phyloP scores from a whole-genome alignment of 2,329 filamentous ascomycete genomes.

The Ceratocystis destructans region DNA sequence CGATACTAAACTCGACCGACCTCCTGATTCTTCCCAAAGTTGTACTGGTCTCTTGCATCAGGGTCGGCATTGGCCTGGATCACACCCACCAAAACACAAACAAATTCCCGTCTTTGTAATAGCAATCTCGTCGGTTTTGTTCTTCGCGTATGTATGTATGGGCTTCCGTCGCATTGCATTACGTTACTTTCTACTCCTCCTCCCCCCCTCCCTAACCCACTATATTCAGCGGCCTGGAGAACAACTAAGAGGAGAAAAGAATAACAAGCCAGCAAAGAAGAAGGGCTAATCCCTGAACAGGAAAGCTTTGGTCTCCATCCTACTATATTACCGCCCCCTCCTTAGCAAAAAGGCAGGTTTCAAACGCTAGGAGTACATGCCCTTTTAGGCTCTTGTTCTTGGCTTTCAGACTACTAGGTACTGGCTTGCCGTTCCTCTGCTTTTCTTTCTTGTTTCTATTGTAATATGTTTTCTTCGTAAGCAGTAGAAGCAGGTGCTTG shows the following conservation, averaged over 20 bases:
- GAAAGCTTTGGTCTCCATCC: constrained; percentile 7
- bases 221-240: background rate
- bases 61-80: background rate
- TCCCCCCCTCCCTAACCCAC: background rate
- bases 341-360: constrained; percentile 3
- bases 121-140: background rate
- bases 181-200: background rate
- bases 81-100: background rate
- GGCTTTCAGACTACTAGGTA: background rate
- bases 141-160: background rate
- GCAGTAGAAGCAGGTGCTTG: background rate
- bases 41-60: background rate
- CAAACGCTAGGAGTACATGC: constrained; percentile 7
- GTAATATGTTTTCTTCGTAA: background rate
- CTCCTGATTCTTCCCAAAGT: background rate
- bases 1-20: background rate
- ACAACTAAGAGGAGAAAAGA: constrained; percentile 2
- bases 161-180: constrained; percentile 4
- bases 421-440: background rate
- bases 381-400: constrained; percentile 1
- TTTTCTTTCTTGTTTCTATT: background rate
- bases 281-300: background rate
- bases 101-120: background rate
- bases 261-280: background rate
- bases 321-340: constrained; percentile 5